Conservation (phyloP, 306 rosid genomes). For the Casuarina equisetifolia region DNA sequence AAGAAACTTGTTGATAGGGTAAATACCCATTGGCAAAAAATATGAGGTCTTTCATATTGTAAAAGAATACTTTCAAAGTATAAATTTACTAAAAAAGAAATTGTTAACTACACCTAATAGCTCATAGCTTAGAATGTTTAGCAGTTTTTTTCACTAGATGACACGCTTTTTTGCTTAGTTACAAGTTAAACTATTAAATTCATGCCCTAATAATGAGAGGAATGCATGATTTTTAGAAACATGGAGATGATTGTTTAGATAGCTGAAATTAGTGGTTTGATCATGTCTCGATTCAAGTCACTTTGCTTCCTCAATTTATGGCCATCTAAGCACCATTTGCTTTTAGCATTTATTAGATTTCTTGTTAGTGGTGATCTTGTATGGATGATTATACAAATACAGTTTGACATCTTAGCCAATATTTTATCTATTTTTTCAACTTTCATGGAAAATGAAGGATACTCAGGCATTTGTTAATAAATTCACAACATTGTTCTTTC, state of each 20-base stretch:
- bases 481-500: neutral
- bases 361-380: too few species aligned
- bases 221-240: neutral
- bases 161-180: neutral
- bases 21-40: constrained; percentile 10
- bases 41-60: neutral
- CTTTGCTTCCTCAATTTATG: too few species aligned
- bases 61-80: neutral
- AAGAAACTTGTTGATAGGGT: constrained; percentile 37
- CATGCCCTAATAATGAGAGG: neutral
- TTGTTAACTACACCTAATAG: neutral
- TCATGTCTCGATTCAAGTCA: neutral
- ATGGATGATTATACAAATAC: too few species aligned
- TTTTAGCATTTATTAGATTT: neutral
- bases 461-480: neutral
- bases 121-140: neutral
- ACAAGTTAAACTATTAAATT: too few species aligned
- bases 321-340: neutral
- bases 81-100: neutral
- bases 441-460: neutral
- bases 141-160: neutral
- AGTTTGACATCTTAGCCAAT: too few species aligned
- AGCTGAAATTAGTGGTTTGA: neutral
- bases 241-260: neutral
- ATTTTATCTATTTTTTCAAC: too few species aligned